Percentiles rank a stretch among this genome's conserved stretches.
Conservation (phyloP, 192 early-diverging fungal genomes). For the Coemansia sp. region DNA sequence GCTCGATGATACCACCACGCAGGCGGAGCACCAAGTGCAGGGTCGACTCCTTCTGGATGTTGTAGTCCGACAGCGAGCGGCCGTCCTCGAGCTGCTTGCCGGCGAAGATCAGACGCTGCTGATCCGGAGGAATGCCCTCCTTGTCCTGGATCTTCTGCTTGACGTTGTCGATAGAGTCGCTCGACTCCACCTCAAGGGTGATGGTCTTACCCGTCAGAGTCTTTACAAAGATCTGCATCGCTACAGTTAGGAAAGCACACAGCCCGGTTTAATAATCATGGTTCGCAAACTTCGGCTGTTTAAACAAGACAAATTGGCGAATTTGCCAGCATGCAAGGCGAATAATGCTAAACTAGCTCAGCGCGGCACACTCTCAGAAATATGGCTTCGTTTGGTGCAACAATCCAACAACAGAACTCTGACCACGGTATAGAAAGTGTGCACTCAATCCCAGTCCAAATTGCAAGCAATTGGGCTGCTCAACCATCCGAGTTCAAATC, state of each 20-base stretch:
- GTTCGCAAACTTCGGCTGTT: no score
- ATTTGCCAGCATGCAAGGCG: no score
- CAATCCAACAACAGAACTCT: no score
- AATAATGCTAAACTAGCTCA: no score
- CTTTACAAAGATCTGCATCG: constrained; percentile 88
- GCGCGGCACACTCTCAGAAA: no score
- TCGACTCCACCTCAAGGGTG: constrained; percentile 89
- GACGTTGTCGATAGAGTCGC: constrained; percentile 78
- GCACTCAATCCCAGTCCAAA: not conserved
- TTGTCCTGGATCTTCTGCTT: constrained; percentile 85
- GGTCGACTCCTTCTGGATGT: constrained; percentile 99
- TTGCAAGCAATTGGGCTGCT: not conserved
- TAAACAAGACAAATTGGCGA: no score
- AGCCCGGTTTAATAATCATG: not conserved
- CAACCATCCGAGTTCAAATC: not conserved
- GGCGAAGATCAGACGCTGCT: constrained; percentile 82
- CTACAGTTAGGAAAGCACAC: constrained; percentile 19
- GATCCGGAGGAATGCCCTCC: constrained; percentile 84
- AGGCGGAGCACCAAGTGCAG: constrained; percentile 95
- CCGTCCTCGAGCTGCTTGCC: constrained; percentile 99
- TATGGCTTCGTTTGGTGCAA: no score
- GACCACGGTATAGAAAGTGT: no score
- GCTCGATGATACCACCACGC: constrained; percentile 98
- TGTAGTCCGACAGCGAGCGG: constrained; percentile 97
- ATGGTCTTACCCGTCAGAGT: constrained; percentile 84